Evolutionary conservation across 2,329 filamentous ascomycete genomes (phyloP).

Genomic region (Alternaria sp.): DNA sequence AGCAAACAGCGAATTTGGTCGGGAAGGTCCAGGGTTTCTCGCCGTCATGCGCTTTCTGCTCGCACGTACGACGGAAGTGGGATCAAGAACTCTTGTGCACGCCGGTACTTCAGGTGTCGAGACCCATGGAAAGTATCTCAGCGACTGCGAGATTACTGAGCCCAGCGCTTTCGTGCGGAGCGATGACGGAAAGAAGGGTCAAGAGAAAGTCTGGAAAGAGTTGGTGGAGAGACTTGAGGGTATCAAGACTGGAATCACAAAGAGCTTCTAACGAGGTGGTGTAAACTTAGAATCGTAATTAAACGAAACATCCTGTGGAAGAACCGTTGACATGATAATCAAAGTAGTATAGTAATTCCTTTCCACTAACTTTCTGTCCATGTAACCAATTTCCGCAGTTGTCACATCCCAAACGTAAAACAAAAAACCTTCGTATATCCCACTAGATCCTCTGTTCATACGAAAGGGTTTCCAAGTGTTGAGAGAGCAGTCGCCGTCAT

Average conservation of each 20-base stretch:
- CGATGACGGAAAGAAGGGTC: conserved; percentile 47
- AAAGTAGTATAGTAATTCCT: background rate
- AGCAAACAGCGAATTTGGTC: conserved; percentile 28
- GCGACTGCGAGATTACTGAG: conserved; percentile 41
- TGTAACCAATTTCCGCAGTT: no score
- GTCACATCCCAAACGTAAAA: no score
- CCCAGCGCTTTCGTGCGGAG: conserved; percentile 49
- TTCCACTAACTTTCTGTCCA: background rate
- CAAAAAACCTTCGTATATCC: no score
- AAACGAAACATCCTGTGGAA: background rate
- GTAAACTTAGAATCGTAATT: background rate
- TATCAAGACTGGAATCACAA: conserved; percentile 45
- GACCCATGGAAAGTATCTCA: conserved; percentile 55
- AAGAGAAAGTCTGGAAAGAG: conserved; percentile 53
- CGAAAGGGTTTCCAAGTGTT: no score
- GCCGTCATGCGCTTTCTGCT: conserved; percentile 31
- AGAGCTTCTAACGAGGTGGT: background rate
- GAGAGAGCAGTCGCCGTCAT: no score
- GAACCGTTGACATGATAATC: background rate
- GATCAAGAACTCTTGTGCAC: conserved; percentile 53
- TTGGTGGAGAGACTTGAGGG: conserved; percentile 50
- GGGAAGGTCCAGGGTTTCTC: conserved; percentile 26
- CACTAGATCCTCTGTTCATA: no score
- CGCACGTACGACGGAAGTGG: conserved; percentile 53
- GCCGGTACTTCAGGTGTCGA: conserved; percentile 48